Evolutionary conservation across 2,329 filamentous ascomycete species (phyloP), one percentile per base, ranked within the genome.

Genomic region (Huntiella abstrusa): DNA sequence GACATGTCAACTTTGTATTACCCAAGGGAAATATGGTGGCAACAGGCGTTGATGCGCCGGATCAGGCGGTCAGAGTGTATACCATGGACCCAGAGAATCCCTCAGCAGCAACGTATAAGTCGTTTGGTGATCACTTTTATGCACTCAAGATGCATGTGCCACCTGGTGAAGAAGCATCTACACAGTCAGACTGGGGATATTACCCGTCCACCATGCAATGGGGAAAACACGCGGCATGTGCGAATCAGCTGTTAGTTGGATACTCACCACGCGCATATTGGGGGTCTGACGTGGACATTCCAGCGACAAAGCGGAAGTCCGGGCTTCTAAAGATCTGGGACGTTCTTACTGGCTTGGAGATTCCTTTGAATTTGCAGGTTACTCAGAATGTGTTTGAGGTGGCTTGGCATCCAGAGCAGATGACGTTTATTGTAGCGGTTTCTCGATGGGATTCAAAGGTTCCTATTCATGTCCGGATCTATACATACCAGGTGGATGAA

Each of bases 311-410:
- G 52, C 55, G 54, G n/a, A 65, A 72, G 43, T 67, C 72, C 0
- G 75, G 75, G 7, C 73, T 78, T 53, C 65, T 79, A 3, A 70
- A 69, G 36, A 56, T 79, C 1, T 79, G 73, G 72, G 64, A 80
- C 54, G 66, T 69, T 0, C 46, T 56, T 0, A 60, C 59, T 2
- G 61, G 62, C 7, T 55, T 61, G 7, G 60, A 64, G 39, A 59
- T 75, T 39, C 62, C 60, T 4, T 63, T 79, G 3, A 59, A 64
- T 15, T 67, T 69, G 3, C 68, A 65, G 1, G 67, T 67, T 1
- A 68, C 66, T 1, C 67, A 73, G 40, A 79, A 80, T 48, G 71
- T 78, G 1, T 80, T 80, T 39, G 75, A 80, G 53, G 70, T 78
- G 2, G 60, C 66, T 0, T 80, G 75, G 75, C 75, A 80, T 53